phyloP scores from a whole-genome alignment of 164 flowering plant species.

The Vitis cinerea region DNA sequence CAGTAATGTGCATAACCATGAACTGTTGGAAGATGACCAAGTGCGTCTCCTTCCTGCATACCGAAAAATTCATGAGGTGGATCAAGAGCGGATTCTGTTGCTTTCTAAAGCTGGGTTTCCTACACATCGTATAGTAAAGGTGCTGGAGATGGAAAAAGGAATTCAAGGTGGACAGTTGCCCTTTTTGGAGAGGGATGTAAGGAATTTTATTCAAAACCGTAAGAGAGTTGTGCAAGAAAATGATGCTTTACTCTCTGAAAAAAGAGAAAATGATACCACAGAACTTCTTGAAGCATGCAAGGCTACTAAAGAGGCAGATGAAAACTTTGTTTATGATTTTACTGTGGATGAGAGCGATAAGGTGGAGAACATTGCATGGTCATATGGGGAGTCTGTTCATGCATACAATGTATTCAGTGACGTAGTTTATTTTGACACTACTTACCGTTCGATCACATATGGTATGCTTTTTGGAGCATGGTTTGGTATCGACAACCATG shows the following conservation, averaged over 20 bases:
- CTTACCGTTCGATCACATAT: slow-evolving; percentile 58
- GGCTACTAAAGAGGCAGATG: slow-evolving; percentile 40
- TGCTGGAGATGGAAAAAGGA: slow-evolving; percentile 65
- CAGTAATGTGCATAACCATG: slow-evolving; percentile 76
- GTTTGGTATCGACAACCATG: slow-evolving; percentile 70
- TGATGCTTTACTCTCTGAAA: slow-evolving; percentile 48
- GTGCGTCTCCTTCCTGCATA: slow-evolving; percentile 77
- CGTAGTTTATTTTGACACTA: slow-evolving; percentile 54
- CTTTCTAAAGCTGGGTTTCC: slow-evolving; percentile 77
- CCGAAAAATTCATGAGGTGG: slow-evolving; percentile 62
- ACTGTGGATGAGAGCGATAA: slow-evolving; percentile 51
- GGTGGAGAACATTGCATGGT: slow-evolving; percentile 67
- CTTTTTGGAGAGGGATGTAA: slow-evolving; percentile 62
- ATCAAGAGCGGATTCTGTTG: slow-evolving; percentile 63
- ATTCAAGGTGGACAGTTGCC: slow-evolving; percentile 62
- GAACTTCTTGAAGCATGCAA: slow-evolving; percentile 68
- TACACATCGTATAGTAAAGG: slow-evolving; percentile 60
- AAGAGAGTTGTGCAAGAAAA: slow-evolving; percentile 60
- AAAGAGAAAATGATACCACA: slow-evolving; percentile 52
- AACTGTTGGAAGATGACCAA: slow-evolving; percentile 68
- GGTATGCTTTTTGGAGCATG: slow-evolving; percentile 59
- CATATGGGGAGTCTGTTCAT: slow-evolving; percentile 46
- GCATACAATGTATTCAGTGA: slow-evolving; percentile 52
- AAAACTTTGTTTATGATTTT: slow-evolving; percentile 51
- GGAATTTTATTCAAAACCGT: slow-evolving; percentile 58